Percentiles rank a stretch among this genome's conserved stretches.
Evolutionary conservation across 345 rosid genomes (phyloP).

Genomic region (Microcos paniculata): DNA sequence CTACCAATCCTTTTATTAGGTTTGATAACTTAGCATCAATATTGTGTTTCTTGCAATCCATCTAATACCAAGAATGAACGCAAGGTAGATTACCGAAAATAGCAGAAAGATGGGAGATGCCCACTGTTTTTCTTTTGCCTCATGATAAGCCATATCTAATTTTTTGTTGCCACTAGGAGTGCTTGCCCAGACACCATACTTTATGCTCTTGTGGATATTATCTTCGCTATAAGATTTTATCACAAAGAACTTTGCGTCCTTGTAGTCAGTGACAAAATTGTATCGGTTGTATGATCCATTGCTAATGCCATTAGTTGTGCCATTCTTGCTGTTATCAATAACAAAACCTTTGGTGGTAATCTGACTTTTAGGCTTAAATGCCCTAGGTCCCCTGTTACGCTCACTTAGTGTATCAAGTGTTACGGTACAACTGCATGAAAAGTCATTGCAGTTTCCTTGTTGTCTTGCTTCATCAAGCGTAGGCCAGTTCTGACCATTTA

Average conservation of each 20-base stretch:
- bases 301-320: conserved; percentile 25
- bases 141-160: conserved; percentile 73
- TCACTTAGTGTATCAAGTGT: conserved; percentile 50
- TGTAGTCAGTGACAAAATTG: conserved; percentile 52
- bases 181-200: conserved; percentile 92
- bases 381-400: conserved; percentile 63
- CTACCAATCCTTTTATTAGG: not conserved
- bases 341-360: conserved; percentile 17
- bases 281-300: conserved; percentile 27
- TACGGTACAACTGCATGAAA: conserved; percentile 37
- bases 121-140: conserved; percentile 56
- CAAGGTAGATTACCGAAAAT: conserved; percentile 57
- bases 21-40: not conserved
- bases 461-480: conserved; percentile 46
- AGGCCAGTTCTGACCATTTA: conserved; percentile 44
- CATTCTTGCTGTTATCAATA: conserved; percentile 26
- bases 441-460: conserved; percentile 41
- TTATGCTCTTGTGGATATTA: conserved; percentile 85
- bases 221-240: conserved; percentile 94
- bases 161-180: conserved; percentile 82
- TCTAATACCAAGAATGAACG: conserved; percentile 13
- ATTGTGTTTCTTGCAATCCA: not conserved
- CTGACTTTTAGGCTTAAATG: conserved; percentile 45
- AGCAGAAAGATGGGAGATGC: conserved; percentile 66
- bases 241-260: conserved; percentile 72